Conservation (phyloP, 257 asterid species). For the Echium plantagineum region DNA sequence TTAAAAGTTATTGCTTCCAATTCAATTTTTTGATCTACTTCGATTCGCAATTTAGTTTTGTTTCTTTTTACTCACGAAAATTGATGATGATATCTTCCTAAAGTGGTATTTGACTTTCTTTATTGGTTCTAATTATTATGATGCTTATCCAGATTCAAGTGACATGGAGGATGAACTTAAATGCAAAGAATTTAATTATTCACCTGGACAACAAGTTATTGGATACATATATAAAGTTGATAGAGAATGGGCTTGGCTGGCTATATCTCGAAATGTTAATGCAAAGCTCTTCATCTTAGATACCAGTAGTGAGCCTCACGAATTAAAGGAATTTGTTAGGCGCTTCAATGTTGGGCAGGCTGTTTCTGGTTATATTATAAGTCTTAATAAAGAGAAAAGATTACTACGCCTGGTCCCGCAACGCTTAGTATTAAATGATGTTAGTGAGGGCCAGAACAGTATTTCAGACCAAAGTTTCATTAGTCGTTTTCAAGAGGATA, state of each 20-base stretch:
- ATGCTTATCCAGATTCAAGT: slow-evolving; percentile 35
- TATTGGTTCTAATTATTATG: background rate
- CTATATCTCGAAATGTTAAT: slow-evolving; percentile 59
- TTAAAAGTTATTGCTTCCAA: too few relatives aligned
- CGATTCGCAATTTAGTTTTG: background rate
- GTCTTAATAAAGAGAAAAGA: slow-evolving; percentile 58
- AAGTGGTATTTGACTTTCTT: background rate
- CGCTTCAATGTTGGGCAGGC: slow-evolving; percentile 59
- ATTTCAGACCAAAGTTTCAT: slow-evolving; percentile 12
- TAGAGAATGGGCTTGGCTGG: slow-evolving; percentile 67
- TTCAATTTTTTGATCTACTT: too few relatives aligned
- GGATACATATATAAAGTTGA: slow-evolving; percentile 86
- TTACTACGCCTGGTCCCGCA: slow-evolving; percentile 52
- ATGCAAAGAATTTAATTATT: slow-evolving; percentile 37
- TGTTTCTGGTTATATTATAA: slow-evolving; percentile 45
- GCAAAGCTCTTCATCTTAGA: slow-evolving; percentile 70
- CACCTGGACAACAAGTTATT: slow-evolving; percentile 51
- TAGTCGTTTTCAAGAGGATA: slow-evolving; percentile 50
- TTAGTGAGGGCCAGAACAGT: slow-evolving; percentile 20
- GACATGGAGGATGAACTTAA: slow-evolving; percentile 21
- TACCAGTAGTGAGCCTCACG: slow-evolving; percentile 69
- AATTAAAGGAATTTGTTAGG: slow-evolving; percentile 59
- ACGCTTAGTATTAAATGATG: slow-evolving; percentile 21
- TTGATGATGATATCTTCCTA: background rate
- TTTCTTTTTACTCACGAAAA: background rate